phyloP scores from a whole-genome alignment of 805 yeast species.

The Cyberlindnera samutprakarnensis region DNA sequence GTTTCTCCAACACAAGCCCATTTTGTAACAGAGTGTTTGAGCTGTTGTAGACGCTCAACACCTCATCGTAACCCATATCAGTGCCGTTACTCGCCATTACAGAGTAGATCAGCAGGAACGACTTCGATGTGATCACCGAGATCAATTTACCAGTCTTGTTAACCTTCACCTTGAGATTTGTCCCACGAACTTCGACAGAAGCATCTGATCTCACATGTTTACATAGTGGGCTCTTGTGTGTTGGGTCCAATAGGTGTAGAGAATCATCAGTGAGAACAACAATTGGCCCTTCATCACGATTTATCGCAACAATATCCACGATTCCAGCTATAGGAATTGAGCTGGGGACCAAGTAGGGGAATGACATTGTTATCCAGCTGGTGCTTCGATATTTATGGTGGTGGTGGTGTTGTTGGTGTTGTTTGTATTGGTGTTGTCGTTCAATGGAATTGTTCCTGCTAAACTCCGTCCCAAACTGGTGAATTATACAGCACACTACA shows the following conservation, averaged over 20 bases:
- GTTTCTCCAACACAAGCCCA: constrained; percentile 15
- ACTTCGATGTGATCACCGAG: constrained; percentile 28
- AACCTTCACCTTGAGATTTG: constrained; percentile 23
- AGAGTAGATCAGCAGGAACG: constrained; percentile 32
- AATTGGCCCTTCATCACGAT: background rate
- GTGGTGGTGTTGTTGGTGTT: background rate
- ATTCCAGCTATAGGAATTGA: background rate
- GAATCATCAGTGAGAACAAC: constrained; percentile 25
- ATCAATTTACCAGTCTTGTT: constrained; percentile 21
- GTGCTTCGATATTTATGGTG: background rate
- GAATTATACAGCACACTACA: no score
- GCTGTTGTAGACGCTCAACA: constrained; percentile 14
- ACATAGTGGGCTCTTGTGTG: constrained; percentile 27
- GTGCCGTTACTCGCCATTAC: constrained; percentile 5
- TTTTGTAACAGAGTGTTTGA: constrained; percentile 18
- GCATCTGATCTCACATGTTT: constrained; percentile 27
- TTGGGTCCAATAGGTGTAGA: constrained; percentile 26
- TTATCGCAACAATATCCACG: background rate
- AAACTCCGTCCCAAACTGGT: no score
- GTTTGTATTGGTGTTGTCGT: background rate
- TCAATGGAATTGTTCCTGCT: no score
- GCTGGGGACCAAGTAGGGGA: background rate
- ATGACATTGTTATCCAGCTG: background rate
- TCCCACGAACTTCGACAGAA: constrained; percentile 32
- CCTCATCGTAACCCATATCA: constrained; percentile 13